Base-by-base conservation (phyloP, 495 filamentous ascomycete species). In the Penicillium arizonense region DNA sequence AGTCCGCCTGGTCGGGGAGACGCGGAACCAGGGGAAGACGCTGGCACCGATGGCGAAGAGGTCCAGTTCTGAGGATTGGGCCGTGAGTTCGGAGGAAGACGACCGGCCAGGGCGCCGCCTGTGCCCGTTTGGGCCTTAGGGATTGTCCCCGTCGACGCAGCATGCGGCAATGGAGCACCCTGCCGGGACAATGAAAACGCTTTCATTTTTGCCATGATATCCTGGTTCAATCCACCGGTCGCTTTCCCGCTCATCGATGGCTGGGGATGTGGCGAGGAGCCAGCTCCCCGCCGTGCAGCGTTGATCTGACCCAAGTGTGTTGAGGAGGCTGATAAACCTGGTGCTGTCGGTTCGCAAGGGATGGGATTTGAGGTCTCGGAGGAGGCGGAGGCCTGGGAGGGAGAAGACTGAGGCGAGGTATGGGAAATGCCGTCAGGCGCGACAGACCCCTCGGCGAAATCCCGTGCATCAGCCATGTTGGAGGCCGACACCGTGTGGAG, bases 271-370 rank as follows among this genome's bases (percentile, higher is more conserved):
- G 71, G 68, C 35, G 85, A 82, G 11, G 63, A 55, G 7, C 59
- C 67, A 5, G 59, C 62, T 13, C 68, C 72, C 58, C 84, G 78
- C 49, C 90, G 83, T 20, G 89, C 90, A 44, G 87, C 90, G 63
- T 88, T 92, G 58, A 96, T 65, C 34, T 85, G 82, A n/a, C 88
- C 92, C 26, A 95, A 68, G 47, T 88, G 89, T 44, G 85, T 90
- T 16, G 92, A 93, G 16, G 86, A 88, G 3, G 87, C 70, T 47
- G 78, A 87, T 78, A 94, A 88, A 38, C 73, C 74, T 6, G 35
- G 4, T 10, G 68, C 67, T 2, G 66, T 50, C 44, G 57, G 23
- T 57, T 75, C 61, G 55, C 56, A 59, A 46, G 52, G 59, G 24
- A 61, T 53, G 6, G 72, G 68, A 2, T 59, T 58, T 4, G 68